Conservation (phyloP, 1,284 basidiomycete species). For the Cryptococcus floricola region DNA sequence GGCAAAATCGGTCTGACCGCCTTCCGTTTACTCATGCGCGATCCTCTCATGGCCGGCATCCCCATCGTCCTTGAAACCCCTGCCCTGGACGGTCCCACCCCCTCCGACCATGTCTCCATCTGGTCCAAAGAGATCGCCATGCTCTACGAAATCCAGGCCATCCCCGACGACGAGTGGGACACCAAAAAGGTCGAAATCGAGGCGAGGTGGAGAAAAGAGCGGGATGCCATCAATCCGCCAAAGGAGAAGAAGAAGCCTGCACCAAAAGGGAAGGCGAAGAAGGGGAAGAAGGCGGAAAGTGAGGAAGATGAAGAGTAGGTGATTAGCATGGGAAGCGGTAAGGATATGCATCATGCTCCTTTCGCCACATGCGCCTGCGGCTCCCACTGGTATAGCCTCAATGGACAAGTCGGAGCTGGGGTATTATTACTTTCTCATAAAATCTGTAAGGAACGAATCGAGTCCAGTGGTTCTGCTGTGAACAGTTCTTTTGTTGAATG, state of each 20-base stretch:
- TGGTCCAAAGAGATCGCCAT: slow-evolving; percentile 68
- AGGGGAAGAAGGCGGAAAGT: slow-evolving; percentile 28
- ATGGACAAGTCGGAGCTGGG: no score
- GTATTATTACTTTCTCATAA: no score
- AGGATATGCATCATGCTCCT: neutral
- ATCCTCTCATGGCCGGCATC: slow-evolving; percentile 63
- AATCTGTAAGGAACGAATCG: no score
- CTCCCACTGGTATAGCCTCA: no score
- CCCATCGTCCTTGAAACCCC: slow-evolving; percentile 82
- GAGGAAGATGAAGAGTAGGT: slow-evolving; percentile 6
- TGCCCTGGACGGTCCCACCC: slow-evolving; percentile 43
- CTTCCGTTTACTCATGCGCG: slow-evolving; percentile 66
- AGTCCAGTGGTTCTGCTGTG: no score
- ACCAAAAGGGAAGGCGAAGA: slow-evolving; percentile 22
- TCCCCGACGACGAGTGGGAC: slow-evolving; percentile 41
- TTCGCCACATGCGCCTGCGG: no score
- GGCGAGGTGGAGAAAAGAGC: slow-evolving; percentile 32
- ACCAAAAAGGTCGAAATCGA: slow-evolving; percentile 32
- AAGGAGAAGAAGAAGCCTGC: slow-evolving; percentile 25
- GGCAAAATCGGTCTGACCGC: slow-evolving; percentile 63
- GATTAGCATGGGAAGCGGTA: neutral
- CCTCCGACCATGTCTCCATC: slow-evolving; percentile 53
- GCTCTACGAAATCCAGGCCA: slow-evolving; percentile 44
- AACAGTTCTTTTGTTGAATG: no score
- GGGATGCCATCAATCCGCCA: slow-evolving; percentile 39